Evolutionary conservation across 106 monocot genomes (phyloP), one percentile per base, ranked within the genome.

Genomic region (Chionographis japonica): DNA sequence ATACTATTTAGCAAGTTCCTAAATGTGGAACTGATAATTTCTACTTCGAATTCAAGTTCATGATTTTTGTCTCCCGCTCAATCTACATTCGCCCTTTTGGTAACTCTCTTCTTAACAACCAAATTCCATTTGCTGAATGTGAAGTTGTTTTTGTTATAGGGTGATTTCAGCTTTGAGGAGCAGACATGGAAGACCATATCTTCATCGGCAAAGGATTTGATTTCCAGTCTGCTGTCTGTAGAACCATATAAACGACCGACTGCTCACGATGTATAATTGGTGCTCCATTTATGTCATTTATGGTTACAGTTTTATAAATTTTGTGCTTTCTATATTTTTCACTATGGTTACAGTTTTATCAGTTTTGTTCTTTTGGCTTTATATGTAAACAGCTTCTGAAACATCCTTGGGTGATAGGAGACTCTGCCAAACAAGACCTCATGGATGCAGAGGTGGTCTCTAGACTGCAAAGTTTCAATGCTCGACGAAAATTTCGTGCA

Each of bases 371-470:
- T 15, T 62, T 27, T 51, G 27, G 39, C 35, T 69, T 46, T 19
- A 11, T 72, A n/a, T 76, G 41, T 54, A 40, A 80, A 67, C 74
- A 87, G 87, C 77, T 88, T 68, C 18, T 88, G 78, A 67, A 75
- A 62, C 84, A 88, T 78, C 84, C 84, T 52, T 88, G 88, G 88
- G 88, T 88, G 61, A 69, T 88, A 40, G 88, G 88, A 35, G 88
- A 88, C 55, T 84, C 70, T 20, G 88, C 88, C 0, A 88, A 88
- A 61, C 78, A 84, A 18, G 84, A 88, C 3, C 77, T 78, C 56
- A 84, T 88, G 74, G 84, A 84, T 54, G 74, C 88, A 40, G 88
- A 84, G 57, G 88, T 84, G 35, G 88, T 88, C 17, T 75, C 84
- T 37, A 81, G 81, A 18, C 81, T 88, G 54, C 84, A 88, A 63